Percentiles rank a stretch among this genome's conserved stretches.
Conservation (phyloP, 306 rosid genomes). For the Trifolium dubium region DNA sequence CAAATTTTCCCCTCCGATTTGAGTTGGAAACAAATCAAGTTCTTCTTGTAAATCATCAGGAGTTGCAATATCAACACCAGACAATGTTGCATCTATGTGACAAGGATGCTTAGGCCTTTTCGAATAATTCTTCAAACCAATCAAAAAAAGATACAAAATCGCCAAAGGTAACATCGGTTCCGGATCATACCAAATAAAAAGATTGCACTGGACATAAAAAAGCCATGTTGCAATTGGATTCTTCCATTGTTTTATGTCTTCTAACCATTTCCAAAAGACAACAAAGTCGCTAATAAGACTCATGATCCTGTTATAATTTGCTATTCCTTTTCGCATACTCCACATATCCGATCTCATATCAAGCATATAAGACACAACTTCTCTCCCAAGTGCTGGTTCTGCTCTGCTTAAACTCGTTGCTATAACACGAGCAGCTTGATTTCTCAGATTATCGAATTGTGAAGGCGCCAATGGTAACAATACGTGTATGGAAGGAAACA, state of each 20-base stretch:
- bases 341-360: conserved; percentile 50
- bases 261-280: conserved; percentile 43
- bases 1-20: conserved; percentile 33
- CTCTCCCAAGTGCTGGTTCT: conserved; percentile 50
- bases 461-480: conserved; percentile 46
- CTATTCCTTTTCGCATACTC: conserved; percentile 54
- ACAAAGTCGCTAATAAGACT: conserved; percentile 34
- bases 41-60: conserved; percentile 57
- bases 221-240: conserved; percentile 21
- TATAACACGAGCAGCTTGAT: conserved; percentile 42
- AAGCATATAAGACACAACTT: conserved; percentile 48
- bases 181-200: conserved; percentile 42
- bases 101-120: conserved; percentile 45
- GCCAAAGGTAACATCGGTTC: conserved; percentile 32
- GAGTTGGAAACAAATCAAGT: conserved; percentile 50
- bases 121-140: conserved; percentile 33
- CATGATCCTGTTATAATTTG: conserved; percentile 44
- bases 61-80: conserved; percentile 37
- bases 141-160: conserved; percentile 24
- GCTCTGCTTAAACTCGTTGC: conserved; percentile 40
- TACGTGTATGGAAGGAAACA: conserved; percentile 50
- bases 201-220: conserved; percentile 35
- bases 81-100: conserved; percentile 49
- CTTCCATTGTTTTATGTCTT: conserved; percentile 45
- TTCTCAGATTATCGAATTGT: conserved; percentile 47